Percentiles rank a stretch among this genome's conserved stretches.
Conservation (phyloP, 2,329 filamentous ascomycete species). For the Pseudogymnoascus sp. region DNA sequence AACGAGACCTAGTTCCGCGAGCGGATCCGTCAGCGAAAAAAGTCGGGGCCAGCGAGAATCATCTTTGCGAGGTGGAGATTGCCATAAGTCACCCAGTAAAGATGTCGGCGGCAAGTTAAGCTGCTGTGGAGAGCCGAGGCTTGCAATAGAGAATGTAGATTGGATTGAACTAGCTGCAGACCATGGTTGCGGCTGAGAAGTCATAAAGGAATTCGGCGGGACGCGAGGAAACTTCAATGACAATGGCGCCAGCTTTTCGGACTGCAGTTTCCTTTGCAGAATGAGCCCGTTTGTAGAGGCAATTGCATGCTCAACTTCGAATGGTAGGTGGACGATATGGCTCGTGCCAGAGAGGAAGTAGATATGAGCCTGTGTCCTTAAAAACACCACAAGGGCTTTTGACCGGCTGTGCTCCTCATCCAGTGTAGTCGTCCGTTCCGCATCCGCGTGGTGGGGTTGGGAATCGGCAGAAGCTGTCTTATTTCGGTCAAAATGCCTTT, state of each 20-base stretch:
- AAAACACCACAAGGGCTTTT: conserved; percentile 78
- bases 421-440: conserved; percentile 21
- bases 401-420: conserved; percentile 32
- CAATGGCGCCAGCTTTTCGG: conserved; percentile 43
- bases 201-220: conserved; percentile 78
- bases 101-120: conserved; percentile 46
- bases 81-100: conserved; percentile 53
- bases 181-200: conserved; percentile 54
- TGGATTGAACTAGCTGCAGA: conserved; percentile 43
- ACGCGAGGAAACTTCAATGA: conserved; percentile 54
- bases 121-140: conserved; percentile 48
- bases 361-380: conserved; percentile 88
- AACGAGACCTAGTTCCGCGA: conserved; percentile 79
- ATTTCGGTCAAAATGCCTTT: neutral
- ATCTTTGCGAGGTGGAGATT: conserved; percentile 44
- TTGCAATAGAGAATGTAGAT: conserved; percentile 51
- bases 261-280: conserved; percentile 69
- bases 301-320: conserved; percentile 84
- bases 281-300: conserved; percentile 77
- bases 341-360: conserved; percentile 84
- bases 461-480: conserved; percentile 10
- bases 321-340: conserved; percentile 87
- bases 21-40: conserved; percentile 77
- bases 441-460: conserved; percentile 16
- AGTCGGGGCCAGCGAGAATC: conserved; percentile 65